Evolutionary conservation across 108 stramenopile genomes (phyloP).

Genomic region (Asterionellopsis glacialis): DNA sequence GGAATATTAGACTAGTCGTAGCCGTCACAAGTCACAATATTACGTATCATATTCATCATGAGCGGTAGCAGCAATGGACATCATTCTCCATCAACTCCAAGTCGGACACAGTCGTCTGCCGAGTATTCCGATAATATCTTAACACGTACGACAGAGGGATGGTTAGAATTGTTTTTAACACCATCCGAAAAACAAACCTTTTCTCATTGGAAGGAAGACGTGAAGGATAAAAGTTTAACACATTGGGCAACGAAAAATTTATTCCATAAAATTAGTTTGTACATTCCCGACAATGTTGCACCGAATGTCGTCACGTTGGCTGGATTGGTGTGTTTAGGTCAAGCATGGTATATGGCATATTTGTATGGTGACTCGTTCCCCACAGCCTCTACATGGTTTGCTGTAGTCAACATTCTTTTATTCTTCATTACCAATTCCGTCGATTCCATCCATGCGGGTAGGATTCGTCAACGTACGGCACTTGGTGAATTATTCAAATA

Average conservation of each 20-base stretch:
- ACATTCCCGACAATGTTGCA: slow-evolving; percentile 73
- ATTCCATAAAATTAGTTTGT: slow-evolving; percentile 51
- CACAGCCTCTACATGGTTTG: slow-evolving; percentile 70
- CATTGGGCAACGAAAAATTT: slow-evolving; percentile 44
- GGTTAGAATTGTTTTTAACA: slow-evolving; percentile 87
- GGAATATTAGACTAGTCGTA: no score
- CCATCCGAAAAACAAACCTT: slow-evolving; percentile 79
- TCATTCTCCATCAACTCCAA: no score
- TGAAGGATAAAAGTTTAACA: slow-evolving; percentile 70
- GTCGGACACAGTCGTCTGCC: no score
- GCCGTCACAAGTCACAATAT: no score
- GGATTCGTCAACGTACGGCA: slow-evolving; percentile 78
- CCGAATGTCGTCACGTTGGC: slow-evolving; percentile 79
- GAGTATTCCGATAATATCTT: slow-evolving; percentile 10
- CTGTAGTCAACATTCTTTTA: slow-evolving; percentile 62
- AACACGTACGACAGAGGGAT: slow-evolving; percentile 66
- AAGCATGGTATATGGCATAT: slow-evolving; percentile 83
- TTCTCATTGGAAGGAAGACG: slow-evolving; percentile 70
- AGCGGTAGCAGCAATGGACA: no score
- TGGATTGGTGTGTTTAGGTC: slow-evolving; percentile 61
- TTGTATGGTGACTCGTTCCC: slow-evolving; percentile 65
- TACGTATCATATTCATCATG: no score
- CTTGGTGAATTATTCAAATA: slow-evolving; percentile 88
- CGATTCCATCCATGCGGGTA: slow-evolving; percentile 67
- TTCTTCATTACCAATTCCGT: slow-evolving; percentile 72